These are phyloP conservation scores for Phytopythium montanum DNA, from an alignment of 352 stramenopile genomes.

Conservation along the genomic window DNA sequence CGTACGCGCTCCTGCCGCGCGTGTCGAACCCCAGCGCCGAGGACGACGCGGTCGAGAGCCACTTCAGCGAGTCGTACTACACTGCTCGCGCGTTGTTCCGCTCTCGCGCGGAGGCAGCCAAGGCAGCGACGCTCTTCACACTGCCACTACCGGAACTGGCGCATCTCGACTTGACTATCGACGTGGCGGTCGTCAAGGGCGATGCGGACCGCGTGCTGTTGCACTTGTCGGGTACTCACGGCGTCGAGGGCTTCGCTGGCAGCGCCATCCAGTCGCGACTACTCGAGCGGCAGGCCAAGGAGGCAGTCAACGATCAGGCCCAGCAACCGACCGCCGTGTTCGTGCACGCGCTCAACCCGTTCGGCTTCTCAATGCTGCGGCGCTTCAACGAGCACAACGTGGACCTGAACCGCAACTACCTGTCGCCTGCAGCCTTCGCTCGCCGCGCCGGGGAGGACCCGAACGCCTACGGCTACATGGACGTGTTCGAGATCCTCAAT, in stretches of 20 bases:
- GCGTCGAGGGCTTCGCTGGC: constrained; percentile 80
- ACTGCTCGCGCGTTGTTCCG: constrained; percentile 60
- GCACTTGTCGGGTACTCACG: constrained; percentile 80
- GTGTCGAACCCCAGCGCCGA: constrained; percentile 9
- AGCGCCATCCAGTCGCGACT: constrained; percentile 73
- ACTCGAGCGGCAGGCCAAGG: constrained; percentile 22
- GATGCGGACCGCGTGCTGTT: constrained; percentile 49
- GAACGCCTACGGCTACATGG: constrained; percentile 76
- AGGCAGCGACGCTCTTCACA: constrained; percentile 37
- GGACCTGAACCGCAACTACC: constrained; percentile 92
- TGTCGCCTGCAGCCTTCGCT: constrained; percentile 52
- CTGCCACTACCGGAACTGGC: constrained; percentile 38
- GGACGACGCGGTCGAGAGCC: constrained; percentile 25
- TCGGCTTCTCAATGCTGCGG: constrained; percentile 86
- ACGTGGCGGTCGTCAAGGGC: constrained; percentile 58
- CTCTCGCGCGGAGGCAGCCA: constrained; percentile 16
- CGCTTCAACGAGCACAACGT: constrained; percentile 94
- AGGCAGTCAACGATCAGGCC: constrained; percentile 9
- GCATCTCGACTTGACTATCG: constrained; percentile 55
- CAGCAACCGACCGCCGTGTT: constrained; percentile 90
- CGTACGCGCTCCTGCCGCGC: constrained; percentile 17
- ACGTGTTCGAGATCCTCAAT: constrained; percentile 72
- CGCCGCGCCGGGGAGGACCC: constrained; percentile 45
- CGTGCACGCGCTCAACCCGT: constrained; percentile 92
- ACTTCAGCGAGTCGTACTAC: constrained; percentile 68